Evolutionary conservation across 805 yeast species (phyloP), one percentile per base, ranked within the genome.

Genomic region (Blastobotrys mokoenaii): DNA sequence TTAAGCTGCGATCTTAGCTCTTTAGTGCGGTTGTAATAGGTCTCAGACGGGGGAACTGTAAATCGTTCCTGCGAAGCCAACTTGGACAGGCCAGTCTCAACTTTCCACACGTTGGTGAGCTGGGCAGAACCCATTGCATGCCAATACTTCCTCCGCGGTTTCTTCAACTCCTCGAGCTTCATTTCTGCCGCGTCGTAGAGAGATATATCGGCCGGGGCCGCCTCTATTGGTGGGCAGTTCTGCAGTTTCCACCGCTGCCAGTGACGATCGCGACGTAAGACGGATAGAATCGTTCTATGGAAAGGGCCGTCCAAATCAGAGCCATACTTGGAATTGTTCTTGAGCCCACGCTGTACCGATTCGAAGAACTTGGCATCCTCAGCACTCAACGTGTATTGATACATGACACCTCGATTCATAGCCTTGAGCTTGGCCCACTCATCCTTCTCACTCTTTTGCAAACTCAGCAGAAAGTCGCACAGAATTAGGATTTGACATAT

Each of bases 71-170:
- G 32, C 11, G 51, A 56, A 32, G 47, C 38, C 30, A 71, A 56
- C n/a, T 48, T 36, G 1, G 62, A 62, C 12, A 72, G 40, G 0
- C 77, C 78, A 2, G 71, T 68, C 9, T 53, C 50, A 3, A 61
- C 60, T 41, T 64, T 68, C 75, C 73, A 71, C 18, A 61, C 58
- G 20, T 55, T 54, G 1, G 66, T 47, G 14, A 62, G 50, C 1
- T 58, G 53, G 8, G 64, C 55, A 2, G 64, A 57, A 2, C 66
- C 66, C 63, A 62, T 53, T 3, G 50, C 34, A 46, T 57, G 53
- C 50, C 59, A 50, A 43, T 49, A 62, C 25, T 51, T 55, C 36
- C 59, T 50, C 40, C 62, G 35, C 16, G 53, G 46, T 25, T 48
- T 31, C 11, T 48, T 40, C 12, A 44, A 9, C 29, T 30, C 30